Conservation (phyloP, 169 alveolate species). For the Perkinsus chesapeaki region DNA sequence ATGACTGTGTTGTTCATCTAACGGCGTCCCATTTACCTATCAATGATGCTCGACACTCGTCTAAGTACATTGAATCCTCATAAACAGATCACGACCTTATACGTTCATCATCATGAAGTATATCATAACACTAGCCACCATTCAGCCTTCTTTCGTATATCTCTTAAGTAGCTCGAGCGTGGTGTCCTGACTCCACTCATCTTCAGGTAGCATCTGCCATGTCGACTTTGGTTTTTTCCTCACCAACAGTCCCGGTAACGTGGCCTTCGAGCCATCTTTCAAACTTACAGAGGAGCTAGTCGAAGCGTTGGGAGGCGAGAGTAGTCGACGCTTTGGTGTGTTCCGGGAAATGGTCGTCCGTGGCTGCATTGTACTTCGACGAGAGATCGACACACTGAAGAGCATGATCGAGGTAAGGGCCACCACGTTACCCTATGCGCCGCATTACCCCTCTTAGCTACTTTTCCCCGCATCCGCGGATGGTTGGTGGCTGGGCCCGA, state of each 20-base stretch:
- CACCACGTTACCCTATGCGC: neutral
- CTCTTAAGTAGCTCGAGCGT: too few species aligned
- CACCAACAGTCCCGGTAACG: conserved; percentile 69
- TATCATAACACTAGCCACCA: too few species aligned
- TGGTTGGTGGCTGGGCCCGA: neutral
- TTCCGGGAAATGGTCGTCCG: neutral
- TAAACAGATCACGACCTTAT: too few species aligned
- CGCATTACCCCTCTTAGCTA: neutral
- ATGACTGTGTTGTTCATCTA: too few species aligned
- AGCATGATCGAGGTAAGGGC: neutral
- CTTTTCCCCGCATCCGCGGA: neutral
- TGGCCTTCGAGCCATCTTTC: conserved; percentile 57
- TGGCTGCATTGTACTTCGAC: neutral
- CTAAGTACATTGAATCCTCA: too few species aligned
- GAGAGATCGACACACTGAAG: neutral
- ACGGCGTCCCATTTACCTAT: too few species aligned
- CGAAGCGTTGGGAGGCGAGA: conserved; percentile 59
- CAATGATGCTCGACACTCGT: too few species aligned
- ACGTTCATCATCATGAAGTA: too few species aligned
- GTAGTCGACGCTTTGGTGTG: neutral
- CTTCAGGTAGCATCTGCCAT: conserved; percentile 30
- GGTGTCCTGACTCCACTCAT: too few species aligned
- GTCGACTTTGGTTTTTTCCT: conserved; percentile 77
- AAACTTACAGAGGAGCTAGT: conserved; percentile 67
- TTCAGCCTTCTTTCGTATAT: too few species aligned